Evolutionary conservation across 179 eudicot genomes (phyloP).

Genomic region (Pouteria campechiana): DNA sequence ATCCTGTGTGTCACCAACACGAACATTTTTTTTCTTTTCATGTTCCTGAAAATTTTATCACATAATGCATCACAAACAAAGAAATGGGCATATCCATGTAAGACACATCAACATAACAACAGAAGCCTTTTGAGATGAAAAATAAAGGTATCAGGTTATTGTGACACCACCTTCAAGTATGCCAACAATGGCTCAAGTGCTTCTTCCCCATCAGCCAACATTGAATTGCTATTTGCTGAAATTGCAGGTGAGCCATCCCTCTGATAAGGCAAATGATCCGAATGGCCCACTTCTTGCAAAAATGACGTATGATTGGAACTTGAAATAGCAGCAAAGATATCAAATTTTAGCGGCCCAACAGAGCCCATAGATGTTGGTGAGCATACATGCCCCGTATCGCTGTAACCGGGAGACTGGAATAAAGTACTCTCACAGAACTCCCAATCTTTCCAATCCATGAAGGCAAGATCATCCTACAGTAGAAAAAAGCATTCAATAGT

Average conservation of each 20-base stretch:
- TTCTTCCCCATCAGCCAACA: conserved; percentile 22
- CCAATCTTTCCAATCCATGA: conserved; percentile 76
- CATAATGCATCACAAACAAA: background rate
- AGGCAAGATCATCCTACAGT: conserved; percentile 34
- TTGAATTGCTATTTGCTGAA: conserved; percentile 3
- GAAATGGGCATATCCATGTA: too few relatives aligned
- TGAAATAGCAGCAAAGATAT: conserved; percentile 20
- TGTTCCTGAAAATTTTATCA: conserved; percentile 26
- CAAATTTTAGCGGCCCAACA: conserved; percentile 26
- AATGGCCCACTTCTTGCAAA: conserved; percentile 5
- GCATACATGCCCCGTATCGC: conserved; percentile 10
- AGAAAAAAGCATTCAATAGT: too few relatives aligned
- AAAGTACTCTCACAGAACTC: conserved; percentile 33
- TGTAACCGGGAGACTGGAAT: conserved; percentile 9
- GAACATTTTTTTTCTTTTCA: conserved; percentile 9
- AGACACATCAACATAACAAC: background rate
- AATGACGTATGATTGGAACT: conserved; percentile 11
- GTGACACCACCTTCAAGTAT: conserved; percentile 16
- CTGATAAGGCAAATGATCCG: conserved; percentile 7
- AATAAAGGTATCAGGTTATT: background rate
- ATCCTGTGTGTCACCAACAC: conserved; percentile 21
- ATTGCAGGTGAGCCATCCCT: conserved; percentile 9
- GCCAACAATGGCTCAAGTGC: conserved; percentile 11
- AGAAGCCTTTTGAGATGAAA: background rate
- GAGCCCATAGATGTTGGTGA: conserved; percentile 19